Conservation (phyloP, 2,329 filamentous ascomycete species). For the Ophiostoma montium region DNA sequence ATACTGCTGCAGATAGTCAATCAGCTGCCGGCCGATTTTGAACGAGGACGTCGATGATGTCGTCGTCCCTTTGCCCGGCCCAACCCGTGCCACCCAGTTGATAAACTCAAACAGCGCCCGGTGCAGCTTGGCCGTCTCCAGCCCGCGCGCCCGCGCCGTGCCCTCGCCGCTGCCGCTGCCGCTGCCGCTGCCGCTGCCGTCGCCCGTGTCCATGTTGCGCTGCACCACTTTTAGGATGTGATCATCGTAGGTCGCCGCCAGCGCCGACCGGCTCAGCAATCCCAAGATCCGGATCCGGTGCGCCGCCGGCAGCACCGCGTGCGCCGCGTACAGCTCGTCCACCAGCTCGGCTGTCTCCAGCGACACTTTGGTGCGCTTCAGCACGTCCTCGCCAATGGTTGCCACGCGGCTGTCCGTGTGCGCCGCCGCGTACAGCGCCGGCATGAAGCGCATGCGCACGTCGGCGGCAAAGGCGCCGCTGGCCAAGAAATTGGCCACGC, state of each 20-base stretch:
- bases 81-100: constrained; percentile 71
- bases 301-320: constrained; percentile 56
- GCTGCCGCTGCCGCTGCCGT: constrained; percentile 12
- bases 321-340: constrained; percentile 54
- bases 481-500: constrained; percentile 56
- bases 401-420: constrained; percentile 70
- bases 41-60: constrained; percentile 27
- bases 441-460: constrained; percentile 51
- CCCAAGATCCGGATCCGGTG: constrained; percentile 65
- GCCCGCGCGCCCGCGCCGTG: constrained; percentile 32
- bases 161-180: constrained; percentile 11
- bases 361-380: constrained; percentile 65
- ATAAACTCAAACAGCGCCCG: constrained; percentile 75
- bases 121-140: constrained; percentile 68
- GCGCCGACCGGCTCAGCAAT: constrained; percentile 62
- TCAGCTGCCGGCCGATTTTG: constrained; percentile 34
- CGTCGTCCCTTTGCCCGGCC: constrained; percentile 26
- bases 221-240: constrained; percentile 57
- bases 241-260: constrained; percentile 54
- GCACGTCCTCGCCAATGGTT: constrained; percentile 72
- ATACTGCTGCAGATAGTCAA: constrained; percentile 56
- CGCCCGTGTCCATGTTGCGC: constrained; percentile 37
- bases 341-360: constrained; percentile 56
- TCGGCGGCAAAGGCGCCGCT: constrained; percentile 57
- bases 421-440: constrained; percentile 69